These are phyloP conservation scores for Triangularia verruculosa DNA, from an alignment of 2,329 filamentous ascomycete species.

Conservation along the genomic window DNA sequence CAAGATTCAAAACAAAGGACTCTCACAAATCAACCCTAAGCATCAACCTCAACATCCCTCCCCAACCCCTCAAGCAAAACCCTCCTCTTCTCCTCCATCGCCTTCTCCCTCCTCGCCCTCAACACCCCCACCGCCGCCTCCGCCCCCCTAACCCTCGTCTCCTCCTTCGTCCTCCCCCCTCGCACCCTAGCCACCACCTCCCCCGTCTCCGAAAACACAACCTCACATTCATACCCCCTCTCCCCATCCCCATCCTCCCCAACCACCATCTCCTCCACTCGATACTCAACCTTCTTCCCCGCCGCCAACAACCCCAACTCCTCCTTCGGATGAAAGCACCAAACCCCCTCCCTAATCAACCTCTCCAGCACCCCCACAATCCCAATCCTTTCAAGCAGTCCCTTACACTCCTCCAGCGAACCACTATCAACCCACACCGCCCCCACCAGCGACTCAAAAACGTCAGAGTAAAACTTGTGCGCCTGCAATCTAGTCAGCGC, in stretches of 20 bases:
- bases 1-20: not conserved
- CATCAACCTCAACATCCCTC: not conserved
- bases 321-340: conserved; percentile 65
- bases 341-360: conserved; percentile 57
- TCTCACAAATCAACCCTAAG: not conserved
- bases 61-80: not conserved
- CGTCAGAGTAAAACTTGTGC: conserved; percentile 78
- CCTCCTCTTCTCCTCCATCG: not conserved
- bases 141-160: conserved; percentile 56
- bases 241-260: not conserved
- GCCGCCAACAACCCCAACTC: conserved; percentile 60
- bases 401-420: conserved; percentile 54
- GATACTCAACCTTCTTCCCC: conserved; percentile 53
- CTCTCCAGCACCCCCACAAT: conserved; percentile 61
- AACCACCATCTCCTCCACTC: conserved; percentile 33
- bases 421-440: conserved; percentile 82
- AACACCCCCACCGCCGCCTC: conserved; percentile 45
- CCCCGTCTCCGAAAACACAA: conserved; percentile 12
- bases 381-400: conserved; percentile 61
- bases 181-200: conserved; percentile 37
- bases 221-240: conserved; percentile 18
- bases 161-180: conserved; percentile 47
- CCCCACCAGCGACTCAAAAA: conserved; percentile 77
- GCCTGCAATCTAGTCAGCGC: conserved; percentile 62
- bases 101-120: conserved; percentile 15